Evolutionary conservation across 495 filamentous ascomycete genomes (phyloP).

Genomic region (Aspergillus incahuasiensis): DNA sequence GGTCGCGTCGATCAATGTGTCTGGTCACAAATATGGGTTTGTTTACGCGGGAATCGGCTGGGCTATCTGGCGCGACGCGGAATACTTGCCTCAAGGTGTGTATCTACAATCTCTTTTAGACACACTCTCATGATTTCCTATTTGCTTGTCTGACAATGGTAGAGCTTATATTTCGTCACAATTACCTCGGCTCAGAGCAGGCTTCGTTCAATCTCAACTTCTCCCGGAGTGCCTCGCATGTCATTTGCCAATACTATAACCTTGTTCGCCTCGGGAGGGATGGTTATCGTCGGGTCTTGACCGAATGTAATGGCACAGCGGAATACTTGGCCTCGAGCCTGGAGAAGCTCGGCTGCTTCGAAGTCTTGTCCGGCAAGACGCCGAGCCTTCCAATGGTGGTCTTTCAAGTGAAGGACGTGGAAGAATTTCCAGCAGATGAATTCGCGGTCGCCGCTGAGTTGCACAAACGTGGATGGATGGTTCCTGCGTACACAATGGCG

Average conservation of each 20-base stretch:
- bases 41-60: slow-evolving; percentile 19
- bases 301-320: slow-evolving; percentile 75
- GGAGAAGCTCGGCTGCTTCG: slow-evolving; percentile 66
- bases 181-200: slow-evolving; percentile 91
- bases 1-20: slow-evolving; percentile 89
- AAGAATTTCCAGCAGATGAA: slow-evolving; percentile 71
- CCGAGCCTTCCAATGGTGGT: slow-evolving; percentile 87
- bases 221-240: slow-evolving; percentile 84
- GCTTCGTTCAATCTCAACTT: slow-evolving; percentile 98
- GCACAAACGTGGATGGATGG: slow-evolving; percentile 79
- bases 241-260: slow-evolving; percentile 96
- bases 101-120: too few relatives aligned
- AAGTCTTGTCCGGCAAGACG: slow-evolving; percentile 33
- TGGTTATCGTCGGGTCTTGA: slow-evolving; percentile 83
- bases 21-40: slow-evolving; percentile 80
- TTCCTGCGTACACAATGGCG: slow-evolving; percentile 94
- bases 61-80: too few relatives aligned
- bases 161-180: slow-evolving; percentile 96
- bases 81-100: too few relatives aligned
- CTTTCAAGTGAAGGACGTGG: slow-evolving; percentile 61
- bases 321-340: slow-evolving; percentile 73
- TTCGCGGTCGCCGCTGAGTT: slow-evolving; percentile 77
- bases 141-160: background rate
- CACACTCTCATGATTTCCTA: background rate
- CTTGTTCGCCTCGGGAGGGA: slow-evolving; percentile 86